Conservation (phyloP, 192 early-diverging fungal genomes). For the Backusella mclennaniae region DNA sequence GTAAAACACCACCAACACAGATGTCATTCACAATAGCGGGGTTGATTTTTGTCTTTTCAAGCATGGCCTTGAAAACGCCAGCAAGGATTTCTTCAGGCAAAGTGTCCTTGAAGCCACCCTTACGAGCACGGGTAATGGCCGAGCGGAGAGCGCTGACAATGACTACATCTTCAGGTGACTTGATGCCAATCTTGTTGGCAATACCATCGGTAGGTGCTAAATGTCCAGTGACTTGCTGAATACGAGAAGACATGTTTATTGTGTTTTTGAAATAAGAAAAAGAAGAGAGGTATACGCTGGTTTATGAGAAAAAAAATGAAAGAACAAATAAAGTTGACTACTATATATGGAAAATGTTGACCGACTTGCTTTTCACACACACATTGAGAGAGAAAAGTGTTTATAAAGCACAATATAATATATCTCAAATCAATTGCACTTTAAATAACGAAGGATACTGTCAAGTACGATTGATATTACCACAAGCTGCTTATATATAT, state of each 20-base stretch:
- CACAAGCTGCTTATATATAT: too few relatives aligned
- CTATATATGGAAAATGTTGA: background rate
- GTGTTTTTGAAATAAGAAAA: background rate
- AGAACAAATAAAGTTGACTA: background rate
- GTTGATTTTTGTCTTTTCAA: constrained; percentile 79
- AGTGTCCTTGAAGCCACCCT: constrained; percentile 92
- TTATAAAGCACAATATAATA: background rate
- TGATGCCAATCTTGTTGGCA: constrained; percentile 61
- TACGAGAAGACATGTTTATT: constrained; percentile 52
- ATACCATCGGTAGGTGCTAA: constrained; percentile 39
- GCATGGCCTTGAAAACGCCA: constrained; percentile 70
- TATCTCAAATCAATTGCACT: too few relatives aligned
- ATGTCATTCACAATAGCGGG: constrained; percentile 89
- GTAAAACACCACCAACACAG: constrained; percentile 90
- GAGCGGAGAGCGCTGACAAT: constrained; percentile 90
- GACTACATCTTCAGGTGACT: constrained; percentile 89
- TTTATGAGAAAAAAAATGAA: background rate
- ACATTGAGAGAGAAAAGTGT: background rate
- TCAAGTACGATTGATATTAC: too few relatives aligned
- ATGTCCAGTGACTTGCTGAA: constrained; percentile 54
- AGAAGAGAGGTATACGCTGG: background rate
- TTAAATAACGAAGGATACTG: too few relatives aligned
- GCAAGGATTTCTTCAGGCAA: constrained; percentile 74
- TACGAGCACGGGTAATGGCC: constrained; percentile 84
- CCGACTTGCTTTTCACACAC: background rate